Conservation (phyloP, 805 yeast genomes). For the Candida nemodendra region DNA sequence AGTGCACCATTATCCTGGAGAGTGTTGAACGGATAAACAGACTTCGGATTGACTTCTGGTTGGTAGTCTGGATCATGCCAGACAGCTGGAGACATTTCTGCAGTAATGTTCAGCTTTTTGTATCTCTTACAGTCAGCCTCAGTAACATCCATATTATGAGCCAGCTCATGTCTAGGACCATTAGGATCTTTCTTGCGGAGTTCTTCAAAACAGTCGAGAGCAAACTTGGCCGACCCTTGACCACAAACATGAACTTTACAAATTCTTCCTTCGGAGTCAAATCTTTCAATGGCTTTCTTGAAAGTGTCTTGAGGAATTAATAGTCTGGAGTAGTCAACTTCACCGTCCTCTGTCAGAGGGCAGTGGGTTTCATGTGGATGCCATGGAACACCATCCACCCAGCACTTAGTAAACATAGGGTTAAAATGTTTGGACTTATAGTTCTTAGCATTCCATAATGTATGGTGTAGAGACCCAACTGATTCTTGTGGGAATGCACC, state of each 20-base stretch:
- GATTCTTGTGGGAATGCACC: slow-evolving; percentile 27
- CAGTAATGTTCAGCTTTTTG: slow-evolving; percentile 24
- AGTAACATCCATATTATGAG: slow-evolving; percentile 29
- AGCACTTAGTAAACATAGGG: slow-evolving; percentile 26
- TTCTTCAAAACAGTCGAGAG: slow-evolving; percentile 27
- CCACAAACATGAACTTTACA: slow-evolving; percentile 28
- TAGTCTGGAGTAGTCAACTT: slow-evolving; percentile 19
- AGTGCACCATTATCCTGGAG: slow-evolving; percentile 26
- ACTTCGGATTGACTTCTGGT: slow-evolving; percentile 25
- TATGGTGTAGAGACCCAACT: slow-evolving; percentile 25
- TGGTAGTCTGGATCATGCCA: slow-evolving; percentile 29
- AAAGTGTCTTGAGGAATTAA: slow-evolving; percentile 29
- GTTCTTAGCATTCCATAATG: slow-evolving; percentile 21
- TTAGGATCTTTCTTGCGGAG: slow-evolving; percentile 23
- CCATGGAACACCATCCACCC: slow-evolving; percentile 32
- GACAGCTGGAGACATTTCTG: slow-evolving; percentile 30
- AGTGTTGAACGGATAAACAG: slow-evolving; percentile 28
- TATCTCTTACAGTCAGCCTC: slow-evolving; percentile 24
- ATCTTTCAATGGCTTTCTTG: slow-evolving; percentile 24
- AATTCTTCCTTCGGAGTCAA: slow-evolving; percentile 27
- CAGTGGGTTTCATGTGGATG: slow-evolving; percentile 25
- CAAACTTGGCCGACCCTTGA: slow-evolving; percentile 26
- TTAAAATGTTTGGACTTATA: slow-evolving; percentile 27
- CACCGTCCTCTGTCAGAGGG: slow-evolving; percentile 21
- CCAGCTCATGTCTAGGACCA: slow-evolving; percentile 28